Evolutionary conservation across 805 yeast genomes (phyloP).

Genomic region (Metschnikowia santaceciliae): DNA sequence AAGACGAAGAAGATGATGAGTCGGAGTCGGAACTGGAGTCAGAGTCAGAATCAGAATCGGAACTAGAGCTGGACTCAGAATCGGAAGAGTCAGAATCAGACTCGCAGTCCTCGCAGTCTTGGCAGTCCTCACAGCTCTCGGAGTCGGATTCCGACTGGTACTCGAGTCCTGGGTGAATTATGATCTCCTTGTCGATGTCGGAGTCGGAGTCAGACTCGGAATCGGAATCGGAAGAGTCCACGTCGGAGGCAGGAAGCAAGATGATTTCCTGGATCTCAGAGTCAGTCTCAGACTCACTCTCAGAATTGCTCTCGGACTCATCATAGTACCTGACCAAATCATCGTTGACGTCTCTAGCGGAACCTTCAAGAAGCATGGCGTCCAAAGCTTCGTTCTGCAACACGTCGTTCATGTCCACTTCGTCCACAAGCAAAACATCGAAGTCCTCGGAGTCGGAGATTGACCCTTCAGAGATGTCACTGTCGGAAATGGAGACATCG

Average conservation of each 20-base stretch:
- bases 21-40: conserved; percentile 5
- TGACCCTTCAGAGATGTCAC: too few relatives aligned
- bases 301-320: conserved; percentile 15
- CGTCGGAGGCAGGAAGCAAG: conserved; percentile 6
- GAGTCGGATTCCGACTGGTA: conserved; percentile 21
- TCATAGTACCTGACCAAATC: conserved; percentile 24
- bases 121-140: conserved; percentile 12
- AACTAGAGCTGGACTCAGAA: conserved; percentile 8
- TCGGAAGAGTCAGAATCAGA: conserved; percentile 14
- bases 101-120: conserved; percentile 7
- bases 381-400: conserved; percentile 32
- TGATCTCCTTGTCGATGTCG: conserved; percentile 15
- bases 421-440: conserved; percentile 21
- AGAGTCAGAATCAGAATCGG: background rate
- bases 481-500: too few relatives aligned
- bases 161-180: conserved; percentile 5
- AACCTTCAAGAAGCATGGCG: conserved; percentile 28
- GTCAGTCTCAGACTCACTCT: conserved; percentile 16
- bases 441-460: conserved; percentile 20
- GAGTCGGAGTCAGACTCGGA: conserved; percentile 26
- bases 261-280: conserved; percentile 9
- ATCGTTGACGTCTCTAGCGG: conserved; percentile 21
- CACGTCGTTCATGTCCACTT: conserved; percentile 37
- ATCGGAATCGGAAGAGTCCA: conserved; percentile 20
- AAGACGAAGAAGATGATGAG: conserved; percentile 3